These are phyloP conservation scores for Globisporangium nunn DNA, from an alignment of 352 stramenopile genomes.

Conservation along the genomic window DNA sequence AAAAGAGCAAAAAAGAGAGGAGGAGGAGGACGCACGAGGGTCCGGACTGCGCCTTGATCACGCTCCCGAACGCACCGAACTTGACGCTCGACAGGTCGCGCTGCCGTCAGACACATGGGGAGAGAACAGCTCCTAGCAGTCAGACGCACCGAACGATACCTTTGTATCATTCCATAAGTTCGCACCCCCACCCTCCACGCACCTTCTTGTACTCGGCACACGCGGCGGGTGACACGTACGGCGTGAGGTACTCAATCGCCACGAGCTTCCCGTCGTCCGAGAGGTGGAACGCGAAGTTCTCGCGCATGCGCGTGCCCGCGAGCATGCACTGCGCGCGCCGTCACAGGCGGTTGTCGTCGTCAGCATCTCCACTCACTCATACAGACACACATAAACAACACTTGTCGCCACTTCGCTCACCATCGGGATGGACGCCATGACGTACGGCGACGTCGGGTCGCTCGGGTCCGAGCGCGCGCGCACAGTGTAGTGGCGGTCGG, in stretches of 20 bases:
- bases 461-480: slow-evolving; percentile 52
- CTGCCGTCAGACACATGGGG: slow-evolving; percentile 6
- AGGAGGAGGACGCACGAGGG: slow-evolving; percentile 36
- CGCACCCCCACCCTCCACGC: neutral
- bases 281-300: slow-evolving; percentile 80
- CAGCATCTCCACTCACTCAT: neutral
- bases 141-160: neutral
- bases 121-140: neutral
- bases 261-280: slow-evolving; percentile 72
- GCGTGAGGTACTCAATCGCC: slow-evolving; percentile 76
- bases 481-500: slow-evolving; percentile 59
- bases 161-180: neutral
- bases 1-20: neutral
- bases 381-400: neutral
- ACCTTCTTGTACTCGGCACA: slow-evolving; percentile 56
- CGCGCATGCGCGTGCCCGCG: slow-evolving; percentile 57
- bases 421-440: slow-evolving; percentile 73
- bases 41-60: slow-evolving; percentile 53
- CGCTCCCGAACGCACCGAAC: slow-evolving; percentile 45
- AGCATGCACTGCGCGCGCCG: slow-evolving; percentile 46
- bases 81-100: slow-evolving; percentile 52
- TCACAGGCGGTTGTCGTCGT: neutral
- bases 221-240: slow-evolving; percentile 25
- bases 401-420: slow-evolving; percentile 1
- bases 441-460: slow-evolving; percentile 53